Conservation (phyloP, 495 filamentous ascomycete genomes). For the Penicillium mononematosum region DNA sequence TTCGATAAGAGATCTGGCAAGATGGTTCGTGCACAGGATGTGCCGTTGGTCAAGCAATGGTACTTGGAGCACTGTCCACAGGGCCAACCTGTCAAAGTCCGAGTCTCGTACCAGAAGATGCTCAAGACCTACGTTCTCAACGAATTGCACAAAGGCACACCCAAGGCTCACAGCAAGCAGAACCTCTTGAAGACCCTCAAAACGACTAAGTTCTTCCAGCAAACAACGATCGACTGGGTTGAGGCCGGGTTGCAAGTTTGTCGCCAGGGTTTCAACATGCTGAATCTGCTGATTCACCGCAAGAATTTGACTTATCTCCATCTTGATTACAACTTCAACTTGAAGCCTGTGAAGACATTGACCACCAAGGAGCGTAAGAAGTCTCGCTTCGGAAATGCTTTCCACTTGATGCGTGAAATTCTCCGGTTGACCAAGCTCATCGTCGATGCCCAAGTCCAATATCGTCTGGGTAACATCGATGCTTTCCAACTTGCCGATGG, state of each 20-base stretch:
- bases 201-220: conserved; percentile 98
- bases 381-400: conserved; percentile 98
- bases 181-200: conserved; percentile 86
- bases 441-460: conserved; percentile 98
- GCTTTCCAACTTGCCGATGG: conserved; percentile 98
- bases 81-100: conserved; percentile 92
- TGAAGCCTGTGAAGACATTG: conserved; percentile 98
- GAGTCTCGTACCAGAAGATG: conserved; percentile 99
- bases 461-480: conserved; percentile 96
- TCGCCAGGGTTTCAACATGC: conserved; percentile 98
- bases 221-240: conserved; percentile 99
- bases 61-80: conserved; percentile 94
- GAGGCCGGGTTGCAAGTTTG: conserved; percentile 98
- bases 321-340: conserved; percentile 99
- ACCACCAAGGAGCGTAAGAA: conserved; percentile 99
- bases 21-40: conserved; percentile 96
- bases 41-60: conserved; percentile 97
- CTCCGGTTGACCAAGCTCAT: conserved; percentile 97
- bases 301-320: conserved; percentile 99
- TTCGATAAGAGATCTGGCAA: conserved; percentile 96
- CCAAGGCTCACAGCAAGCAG: conserved; percentile 94
- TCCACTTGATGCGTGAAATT: conserved; percentile 99
- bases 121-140: conserved; percentile 97
- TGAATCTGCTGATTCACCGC: conserved; percentile 95
- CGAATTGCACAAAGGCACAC: conserved; percentile 89